A percentile compares a stretch with the other conserved stretches of the same genome.
These are phyloP conservation scores for Leccinum barrowsii DNA, from an alignment of 768 basidiomycete genomes.

Conservation along the genomic window DNA sequence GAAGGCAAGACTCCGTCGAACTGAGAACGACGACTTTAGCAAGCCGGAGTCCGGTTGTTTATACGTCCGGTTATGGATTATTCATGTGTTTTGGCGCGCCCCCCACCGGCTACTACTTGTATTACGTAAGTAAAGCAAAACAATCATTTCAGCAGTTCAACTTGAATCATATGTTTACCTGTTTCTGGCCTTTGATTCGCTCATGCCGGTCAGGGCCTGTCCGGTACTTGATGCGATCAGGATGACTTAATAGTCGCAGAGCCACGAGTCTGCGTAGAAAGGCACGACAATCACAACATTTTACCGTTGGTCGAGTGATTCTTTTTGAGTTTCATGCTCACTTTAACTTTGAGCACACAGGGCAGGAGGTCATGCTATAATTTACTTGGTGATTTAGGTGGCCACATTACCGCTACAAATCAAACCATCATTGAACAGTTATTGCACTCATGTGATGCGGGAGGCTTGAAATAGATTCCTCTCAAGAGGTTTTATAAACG, in stretches of 20 bases:
- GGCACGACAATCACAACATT: neutral
- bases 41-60: conserved; percentile 3
- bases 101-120: neutral
- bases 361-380: neutral
- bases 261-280: neutral
- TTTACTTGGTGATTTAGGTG: neutral
- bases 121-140: neutral
- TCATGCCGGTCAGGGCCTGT: neutral
- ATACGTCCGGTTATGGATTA: conserved; percentile 14
- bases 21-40: neutral
- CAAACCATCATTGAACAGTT: neutral
- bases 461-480: neutral
- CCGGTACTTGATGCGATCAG: neutral
- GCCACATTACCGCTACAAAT: neutral
- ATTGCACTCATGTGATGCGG: neutral
- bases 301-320: neutral
- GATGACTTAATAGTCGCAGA: neutral
- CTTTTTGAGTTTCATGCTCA: neutral
- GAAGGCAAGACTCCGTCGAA: neutral
- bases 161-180: conserved; percentile 1
- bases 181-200: neutral
- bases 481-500: neutral
- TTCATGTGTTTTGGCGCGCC: conserved; percentile 23
- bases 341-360: neutral
- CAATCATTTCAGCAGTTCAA: neutral